These are phyloP conservation scores for Blastobotrys malaysiensis DNA, from an alignment of 1,139 yeast species.

Conservation along the genomic window DNA sequence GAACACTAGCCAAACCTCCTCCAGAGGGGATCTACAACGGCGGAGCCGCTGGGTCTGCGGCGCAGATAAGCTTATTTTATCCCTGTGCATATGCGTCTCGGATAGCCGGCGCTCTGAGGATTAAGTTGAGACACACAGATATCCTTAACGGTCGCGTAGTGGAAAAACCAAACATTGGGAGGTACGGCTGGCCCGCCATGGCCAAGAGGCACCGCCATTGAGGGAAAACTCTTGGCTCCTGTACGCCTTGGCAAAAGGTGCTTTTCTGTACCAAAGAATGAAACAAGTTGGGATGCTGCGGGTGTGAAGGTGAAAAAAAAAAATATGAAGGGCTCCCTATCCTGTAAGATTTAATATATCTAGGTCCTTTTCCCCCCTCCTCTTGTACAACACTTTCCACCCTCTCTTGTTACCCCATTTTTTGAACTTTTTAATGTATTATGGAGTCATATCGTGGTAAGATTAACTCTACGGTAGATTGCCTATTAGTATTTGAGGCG, in stretches of 20 bases:
- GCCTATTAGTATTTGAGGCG: constrained; percentile 61
- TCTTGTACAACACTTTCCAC: background rate
- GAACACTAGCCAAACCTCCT: too few relatives aligned
- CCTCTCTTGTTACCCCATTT: too few relatives aligned
- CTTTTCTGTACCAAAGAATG: background rate
- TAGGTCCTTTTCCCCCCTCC: background rate
- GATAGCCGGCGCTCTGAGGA: background rate
- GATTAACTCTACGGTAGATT: constrained; percentile 53
- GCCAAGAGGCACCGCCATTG: background rate
- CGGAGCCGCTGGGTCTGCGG: too few relatives aligned
- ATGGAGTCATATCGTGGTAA: constrained; percentile 62
- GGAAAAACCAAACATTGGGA: background rate
- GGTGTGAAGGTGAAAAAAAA: background rate
- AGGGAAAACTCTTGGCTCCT: background rate
- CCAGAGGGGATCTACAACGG: too few relatives aligned
- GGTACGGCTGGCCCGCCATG: background rate
- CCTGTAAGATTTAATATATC: background rate
- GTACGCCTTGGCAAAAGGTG: background rate
- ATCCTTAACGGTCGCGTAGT: background rate
- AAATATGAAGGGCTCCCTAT: background rate
- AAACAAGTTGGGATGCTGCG: background rate
- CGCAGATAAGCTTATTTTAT: background rate
- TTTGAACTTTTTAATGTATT: background rate
- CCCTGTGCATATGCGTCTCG: background rate
- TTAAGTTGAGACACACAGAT: background rate